Percentiles rank a stretch among this genome's conserved stretches.
Conservation (phyloP, 164 flowering plant species). For the Saururus chinensis region DNA sequence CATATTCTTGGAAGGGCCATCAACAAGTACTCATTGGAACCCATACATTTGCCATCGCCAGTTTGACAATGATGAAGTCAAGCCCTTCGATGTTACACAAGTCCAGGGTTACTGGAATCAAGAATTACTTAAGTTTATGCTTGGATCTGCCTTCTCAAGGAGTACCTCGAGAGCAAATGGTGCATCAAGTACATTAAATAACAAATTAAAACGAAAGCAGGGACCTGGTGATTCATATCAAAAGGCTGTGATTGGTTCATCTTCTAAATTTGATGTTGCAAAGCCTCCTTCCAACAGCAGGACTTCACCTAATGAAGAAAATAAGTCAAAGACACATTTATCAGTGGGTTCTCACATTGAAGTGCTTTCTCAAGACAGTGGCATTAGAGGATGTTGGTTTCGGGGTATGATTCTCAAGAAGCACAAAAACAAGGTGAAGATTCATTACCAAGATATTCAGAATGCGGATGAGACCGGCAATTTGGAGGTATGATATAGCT, state of each 20-base stretch:
- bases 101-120: conserved; percentile 82
- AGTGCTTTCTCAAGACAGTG: conserved; percentile 92
- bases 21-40: conserved; percentile 19
- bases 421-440: conserved; percentile 58
- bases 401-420: conserved; percentile 57
- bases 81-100: conserved; percentile 60
- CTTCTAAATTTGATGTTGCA: conserved; percentile 1
- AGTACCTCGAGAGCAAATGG: conserved; percentile 12
- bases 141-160: conserved; percentile 10
- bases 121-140: conserved; percentile 37
- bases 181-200: not conserved
- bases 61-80: conserved; percentile 58
- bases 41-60: conserved; percentile 53
- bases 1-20: conserved; percentile 36
- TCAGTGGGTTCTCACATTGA: conserved; percentile 53
- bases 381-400: conserved; percentile 88
- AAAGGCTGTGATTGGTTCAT: not conserved
- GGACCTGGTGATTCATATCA: not conserved
- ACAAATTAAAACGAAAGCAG: conserved; percentile 38
- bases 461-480: conserved; percentile 67
- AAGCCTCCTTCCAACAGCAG: conserved; percentile 3
- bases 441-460: conserved; percentile 59
- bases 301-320: conserved; percentile 6
- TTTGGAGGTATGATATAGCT: conserved; percentile 43
- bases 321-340: conserved; percentile 14